Base-by-base conservation (phyloP, 2,329 filamentous ascomycete genomes). In the Diaporthe citriasiana region DNA sequence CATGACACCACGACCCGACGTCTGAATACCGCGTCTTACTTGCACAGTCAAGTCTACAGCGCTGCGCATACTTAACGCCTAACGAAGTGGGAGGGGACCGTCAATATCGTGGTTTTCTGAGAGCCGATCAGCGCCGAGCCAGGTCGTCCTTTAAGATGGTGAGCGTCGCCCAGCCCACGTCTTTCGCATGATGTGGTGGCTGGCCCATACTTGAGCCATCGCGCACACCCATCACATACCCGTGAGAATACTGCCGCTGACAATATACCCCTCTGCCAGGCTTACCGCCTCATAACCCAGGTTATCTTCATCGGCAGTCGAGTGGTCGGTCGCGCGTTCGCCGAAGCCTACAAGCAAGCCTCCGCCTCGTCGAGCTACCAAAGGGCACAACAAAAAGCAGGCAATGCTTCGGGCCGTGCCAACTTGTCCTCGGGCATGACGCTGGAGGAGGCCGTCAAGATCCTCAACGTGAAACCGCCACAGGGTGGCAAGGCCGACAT, bases 361-460 rank as follows among this genome's bases (percentile, higher is more conserved):
- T 92, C 95, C 74, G 96, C 96, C 45, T 93, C 95, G 4, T 94
- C 93, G 76, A 90, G 94, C 83, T 97, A 97, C 84, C 92, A 93
- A 78, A 92, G 92, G 77, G 91, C 94, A 70, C 91, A 93, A 78
- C 89, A 89, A 77, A 93, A 93, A 80, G 82, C 85, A 71, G 89
- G 89, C 78, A 81, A 78, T 47, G 82, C 53, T 10, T 50, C 85
- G 69, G 89, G 89, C 78, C 81, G 81, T 74, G 79, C 81, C 53
- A 82, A 79, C 74, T 81, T 88, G 76, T 88, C 91, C 38, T 90
- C 91, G 7, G 94, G 95, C 81, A 93, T 98, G 84, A 97, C 95
- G 12, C 92, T 99, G 80, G 95, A 98, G 78, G 97, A 99, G 88
- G 97, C 97, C 71, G 98, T 95, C 90, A 94, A 95, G 85, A 98